Base-by-base conservation (phyloP, 305 asterid genomes). In the Andrographis paniculata region DNA sequence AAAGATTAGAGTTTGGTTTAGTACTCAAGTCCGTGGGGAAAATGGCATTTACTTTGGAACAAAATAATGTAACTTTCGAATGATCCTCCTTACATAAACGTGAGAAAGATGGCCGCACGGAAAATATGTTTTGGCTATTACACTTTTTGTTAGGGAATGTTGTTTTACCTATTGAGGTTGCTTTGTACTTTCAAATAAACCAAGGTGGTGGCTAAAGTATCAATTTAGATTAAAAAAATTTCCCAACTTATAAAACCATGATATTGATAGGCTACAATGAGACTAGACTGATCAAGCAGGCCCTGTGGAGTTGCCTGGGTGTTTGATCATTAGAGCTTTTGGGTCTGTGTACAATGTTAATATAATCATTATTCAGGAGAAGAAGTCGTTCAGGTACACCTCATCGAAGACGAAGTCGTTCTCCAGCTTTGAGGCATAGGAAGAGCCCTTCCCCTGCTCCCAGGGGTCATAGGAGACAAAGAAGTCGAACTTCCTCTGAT, bases 361-460 rank as follows among this genome's bases (percentile, higher is more conserved):
- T 39, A 1, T 21, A 17, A 38, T 17, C 43, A 15, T 33, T 48
- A 39, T n/a, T n/a, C 75, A 86, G 95, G 77, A 75, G 79, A 50
- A 65, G 82, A 64, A 85, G 84, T 60, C 75, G 68, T 13, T 83
- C 94, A 5, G 60, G 54, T 28, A 61, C 78, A 10, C 83, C 79
- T 22, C 75, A 68, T 22, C 63, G 78, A 45, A 62, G 66, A 30
- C 74, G 70, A 61, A 76, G 84, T 60, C 87, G 80, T 50, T 82
- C 96, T 17, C 80, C 88, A 28, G 62, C 74, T 53, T 43, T 50
- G 61, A 77, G 82, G 70, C 86, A 47, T 30, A 71, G 77, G 59
- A 79, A 73, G 63, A 82, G 94, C 62, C 79, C 71, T 31, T 80
- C 89, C 62, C 79, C 77, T 2, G 35, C 74, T 5, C 76, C 87